Conservation (phyloP, 176 grass and related monocot genomes). For the Ensete ventricosum region DNA sequence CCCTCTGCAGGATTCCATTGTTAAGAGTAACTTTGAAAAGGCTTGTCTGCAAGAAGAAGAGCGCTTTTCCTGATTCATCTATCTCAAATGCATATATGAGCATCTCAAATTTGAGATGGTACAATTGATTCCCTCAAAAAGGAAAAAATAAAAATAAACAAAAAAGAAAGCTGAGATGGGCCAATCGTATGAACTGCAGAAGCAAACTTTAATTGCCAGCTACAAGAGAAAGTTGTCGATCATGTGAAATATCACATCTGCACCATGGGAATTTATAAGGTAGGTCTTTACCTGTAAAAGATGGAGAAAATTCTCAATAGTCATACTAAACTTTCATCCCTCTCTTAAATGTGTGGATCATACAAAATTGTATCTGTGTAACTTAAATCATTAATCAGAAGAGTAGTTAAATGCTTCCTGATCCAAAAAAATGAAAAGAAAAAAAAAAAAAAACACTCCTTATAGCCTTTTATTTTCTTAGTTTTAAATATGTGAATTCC, state of each 20-base stretch:
- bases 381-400: no score
- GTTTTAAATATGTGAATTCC: not conserved
- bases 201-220: not conserved
- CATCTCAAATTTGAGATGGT: no score
- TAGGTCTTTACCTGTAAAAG: constrained; percentile 70
- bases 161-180: no score
- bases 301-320: not conserved
- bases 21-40: no score
- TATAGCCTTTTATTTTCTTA: not conserved
- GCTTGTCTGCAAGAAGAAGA: no score
- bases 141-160: no score
- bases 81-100: no score
- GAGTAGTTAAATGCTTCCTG: not conserved
- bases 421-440: not conserved
- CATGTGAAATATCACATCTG: constrained; percentile 93
- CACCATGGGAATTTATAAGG: constrained; percentile 65
- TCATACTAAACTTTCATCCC: constrained; percentile 1
- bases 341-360: not conserved
- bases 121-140: no score
- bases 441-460: not conserved
- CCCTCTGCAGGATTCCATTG: no score
- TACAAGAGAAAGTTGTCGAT: constrained; percentile 69
- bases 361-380: not conserved
- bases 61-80: no score
- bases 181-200: no score